A percentile compares a stretch with the other conserved stretches of the same genome.
These are phyloP conservation scores for Coprinopsis strossmayeri DNA, from an alignment of 768 basidiomycete genomes.

Conservation along the genomic window DNA sequence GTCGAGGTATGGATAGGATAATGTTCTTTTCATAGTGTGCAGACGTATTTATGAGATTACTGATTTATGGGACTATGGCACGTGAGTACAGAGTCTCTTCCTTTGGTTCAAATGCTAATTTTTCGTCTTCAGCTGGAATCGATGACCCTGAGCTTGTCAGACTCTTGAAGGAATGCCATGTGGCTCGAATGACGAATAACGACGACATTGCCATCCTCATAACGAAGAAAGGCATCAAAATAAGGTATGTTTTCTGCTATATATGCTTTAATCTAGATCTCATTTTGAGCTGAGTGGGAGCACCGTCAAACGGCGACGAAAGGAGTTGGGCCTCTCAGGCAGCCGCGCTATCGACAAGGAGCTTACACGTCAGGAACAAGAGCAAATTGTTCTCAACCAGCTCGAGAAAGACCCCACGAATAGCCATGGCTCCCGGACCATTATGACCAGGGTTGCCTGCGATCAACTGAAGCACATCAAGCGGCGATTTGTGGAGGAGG, in stretches of 20 bases:
- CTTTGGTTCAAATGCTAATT: no score
- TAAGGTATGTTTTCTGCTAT: background rate
- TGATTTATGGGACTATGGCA: no score
- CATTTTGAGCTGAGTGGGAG: background rate
- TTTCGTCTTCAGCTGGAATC: background rate
- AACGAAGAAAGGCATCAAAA: background rate
- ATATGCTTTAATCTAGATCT: background rate
- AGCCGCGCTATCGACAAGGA: background rate
- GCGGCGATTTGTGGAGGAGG: background rate
- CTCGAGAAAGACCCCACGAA: background rate
- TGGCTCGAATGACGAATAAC: background rate
- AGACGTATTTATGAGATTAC: no score
- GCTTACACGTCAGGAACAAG: background rate
- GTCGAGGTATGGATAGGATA: no score
- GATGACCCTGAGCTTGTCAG: background rate
- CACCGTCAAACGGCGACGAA: slow-evolving; percentile 3
- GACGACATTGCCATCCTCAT: background rate
- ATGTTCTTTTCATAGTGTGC: no score
- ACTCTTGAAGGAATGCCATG: background rate
- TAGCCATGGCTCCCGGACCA: background rate
- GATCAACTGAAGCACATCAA: background rate
- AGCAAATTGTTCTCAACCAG: background rate
- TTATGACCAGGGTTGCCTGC: background rate
- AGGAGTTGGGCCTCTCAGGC: background rate
- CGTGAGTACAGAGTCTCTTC: no score